Conservation (phyloP, 768 basidiomycete genomes). For the Ramaria rubella region DNA sequence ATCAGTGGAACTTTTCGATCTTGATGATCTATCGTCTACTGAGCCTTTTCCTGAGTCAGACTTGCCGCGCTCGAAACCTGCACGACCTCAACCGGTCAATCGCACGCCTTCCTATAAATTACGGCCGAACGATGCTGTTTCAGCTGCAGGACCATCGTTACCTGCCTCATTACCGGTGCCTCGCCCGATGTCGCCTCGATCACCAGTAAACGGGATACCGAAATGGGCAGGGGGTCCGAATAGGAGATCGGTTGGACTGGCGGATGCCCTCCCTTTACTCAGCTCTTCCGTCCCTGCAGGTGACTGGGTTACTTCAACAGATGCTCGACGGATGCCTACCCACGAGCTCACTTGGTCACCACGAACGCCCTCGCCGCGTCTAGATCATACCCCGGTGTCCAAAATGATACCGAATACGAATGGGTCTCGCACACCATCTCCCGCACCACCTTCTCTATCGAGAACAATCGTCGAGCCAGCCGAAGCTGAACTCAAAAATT, state of each 20-base stretch:
- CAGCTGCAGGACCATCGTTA: neutral
- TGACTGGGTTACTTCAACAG: neutral
- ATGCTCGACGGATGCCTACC: neutral
- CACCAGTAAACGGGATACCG: constrained; percentile 1
- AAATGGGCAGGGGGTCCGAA: neutral
- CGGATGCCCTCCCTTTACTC: constrained; percentile 3
- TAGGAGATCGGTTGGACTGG: neutral
- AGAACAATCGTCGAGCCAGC: constrained; percentile 11
- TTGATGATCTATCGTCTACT: constrained; percentile 40
- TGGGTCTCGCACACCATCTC: neutral
- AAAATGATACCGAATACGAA: neutral
- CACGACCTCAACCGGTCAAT: neutral
- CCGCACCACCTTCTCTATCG: neutral
- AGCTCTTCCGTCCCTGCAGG: constrained; percentile 8
- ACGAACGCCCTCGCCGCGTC: neutral
- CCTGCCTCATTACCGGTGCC: neutral
- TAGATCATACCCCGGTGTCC: neutral
- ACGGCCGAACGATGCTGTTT: neutral
- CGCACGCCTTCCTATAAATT: constrained; percentile 8
- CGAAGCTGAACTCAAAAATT: constrained; percentile 48
- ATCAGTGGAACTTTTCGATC: constrained; percentile 61
- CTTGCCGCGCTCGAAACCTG: neutral
- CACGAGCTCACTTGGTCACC: neutral
- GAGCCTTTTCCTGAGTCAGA: neutral
- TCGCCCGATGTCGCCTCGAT: neutral